Base-by-base conservation (phyloP, 2,329 filamentous ascomycete genomes). In the Gnomoniopsis sp. region DNA sequence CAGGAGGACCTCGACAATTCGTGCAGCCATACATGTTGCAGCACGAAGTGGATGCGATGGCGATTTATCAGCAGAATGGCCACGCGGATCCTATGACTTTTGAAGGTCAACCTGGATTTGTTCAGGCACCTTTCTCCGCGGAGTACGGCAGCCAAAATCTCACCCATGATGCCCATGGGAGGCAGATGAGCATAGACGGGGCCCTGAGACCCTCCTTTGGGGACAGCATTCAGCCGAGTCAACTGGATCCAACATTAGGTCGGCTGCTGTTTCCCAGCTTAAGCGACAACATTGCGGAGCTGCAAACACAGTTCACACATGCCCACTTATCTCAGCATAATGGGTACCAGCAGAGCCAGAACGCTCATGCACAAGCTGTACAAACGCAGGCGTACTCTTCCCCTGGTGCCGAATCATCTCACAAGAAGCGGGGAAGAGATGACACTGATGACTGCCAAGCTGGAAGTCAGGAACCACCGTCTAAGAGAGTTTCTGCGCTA, bases 401-500 rank as follows among this genome's bases (percentile, higher is more conserved):
- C 21, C 47, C 33, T 4, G 36, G 30, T n/a, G 15, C 46, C 26
- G 7, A 23, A 19, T 19, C 57, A 33, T n/a, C 57, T 22, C 15
- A 43, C 33, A 53, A 52, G 43, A 59, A 59, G 47, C 43, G 57
- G 33, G 55, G 50, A 46, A 46, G 57, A 36, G 57, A 59, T 8
- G 57, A 51, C 11, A 19, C 36, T 7, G n/a, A 23, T 10, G 2
- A 34, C 11, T 7, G 19, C 11, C 7, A 23, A 14, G 2, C 10
- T 23, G 47, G 54, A 17, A 4, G 19, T 15, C 52, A 44, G 21
- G 36, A 55, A 3, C 46, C 44, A n/a, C 21, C 41, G 33, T 36
- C 46, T 17, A 33, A 47, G 21, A 47, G 44, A 19, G 44, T 19
- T 6, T 47, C 44, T 23, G 19, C 10, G 6, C 19, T 21, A 12